Percentiles rank a stretch among this genome's conserved stretches.
Evolutionary conservation across 192 early-diverging fungal species (phyloP).

Genomic region (Entomortierella chlamydospora): DNA sequence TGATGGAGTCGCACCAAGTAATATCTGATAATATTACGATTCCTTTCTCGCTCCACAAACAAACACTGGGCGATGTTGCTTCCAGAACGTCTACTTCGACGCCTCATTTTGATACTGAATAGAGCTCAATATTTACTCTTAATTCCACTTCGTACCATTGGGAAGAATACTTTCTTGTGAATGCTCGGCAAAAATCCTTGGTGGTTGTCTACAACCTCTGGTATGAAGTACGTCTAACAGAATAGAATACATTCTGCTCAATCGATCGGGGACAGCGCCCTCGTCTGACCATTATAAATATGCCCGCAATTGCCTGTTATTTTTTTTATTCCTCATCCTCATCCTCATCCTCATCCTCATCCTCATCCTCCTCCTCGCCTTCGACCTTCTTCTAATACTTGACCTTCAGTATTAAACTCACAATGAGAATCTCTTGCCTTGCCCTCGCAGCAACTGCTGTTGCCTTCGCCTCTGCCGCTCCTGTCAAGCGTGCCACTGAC

Average conservation of each 20-base stretch:
- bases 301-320: not conserved
- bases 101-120: not conserved
- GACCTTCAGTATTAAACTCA: not conserved
- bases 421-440: slow-evolving; percentile 47
- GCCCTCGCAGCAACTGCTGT: slow-evolving; percentile 44
- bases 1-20: too few relatives aligned
- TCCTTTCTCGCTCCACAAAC: not conserved
- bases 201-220: slow-evolving; percentile 1
- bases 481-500: slow-evolving; percentile 42
- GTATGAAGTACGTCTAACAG: not conserved
- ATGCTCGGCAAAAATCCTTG: not conserved
- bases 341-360: slow-evolving; percentile 20
- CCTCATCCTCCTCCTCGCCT: not conserved
- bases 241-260: slow-evolving; percentile 3
- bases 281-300: slow-evolving; percentile 15
- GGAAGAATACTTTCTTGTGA: not conserved
- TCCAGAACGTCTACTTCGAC: not conserved
- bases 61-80: not conserved
- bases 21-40: not conserved
- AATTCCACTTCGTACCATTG: slow-evolving; percentile 9
- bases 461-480: slow-evolving; percentile 28
- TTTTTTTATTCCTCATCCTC: not conserved
- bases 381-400: not conserved
- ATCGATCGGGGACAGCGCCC: not conserved
- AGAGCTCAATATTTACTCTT: not conserved